A percentile compares a stretch with the other conserved stretches of the same genome.
Evolutionary conservation across 768 basidiomycete species (phyloP).

Genomic region (Lactarius indigo): DNA sequence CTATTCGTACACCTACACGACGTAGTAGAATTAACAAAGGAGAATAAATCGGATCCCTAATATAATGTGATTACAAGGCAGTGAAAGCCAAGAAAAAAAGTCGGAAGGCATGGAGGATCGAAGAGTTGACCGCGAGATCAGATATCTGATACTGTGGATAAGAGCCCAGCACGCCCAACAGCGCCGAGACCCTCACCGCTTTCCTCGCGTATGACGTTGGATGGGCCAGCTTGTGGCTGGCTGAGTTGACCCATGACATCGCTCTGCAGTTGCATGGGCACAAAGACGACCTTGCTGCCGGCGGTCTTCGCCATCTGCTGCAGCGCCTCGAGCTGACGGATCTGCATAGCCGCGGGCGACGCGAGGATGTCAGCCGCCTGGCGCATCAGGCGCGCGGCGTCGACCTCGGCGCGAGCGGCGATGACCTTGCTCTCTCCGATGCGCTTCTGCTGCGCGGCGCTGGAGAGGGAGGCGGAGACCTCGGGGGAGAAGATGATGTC

Average conservation of each 20-base stretch:
- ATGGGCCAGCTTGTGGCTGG: conserved; percentile 25
- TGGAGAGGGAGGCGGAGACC: conserved; percentile 85
- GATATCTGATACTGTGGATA: conserved; percentile 48
- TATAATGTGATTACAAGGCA: no score
- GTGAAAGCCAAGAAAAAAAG: not conserved
- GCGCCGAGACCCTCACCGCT: conserved; percentile 40
- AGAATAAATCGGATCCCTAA: not conserved
- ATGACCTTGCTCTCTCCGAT: conserved; percentile 97
- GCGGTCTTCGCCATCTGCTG: conserved; percentile 92
- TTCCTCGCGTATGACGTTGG: conserved; percentile 34
- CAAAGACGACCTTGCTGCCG: conserved; percentile 90
- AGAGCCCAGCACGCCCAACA: conserved; percentile 48
- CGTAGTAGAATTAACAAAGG: conserved; percentile 3
- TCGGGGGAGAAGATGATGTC: conserved; percentile 92
- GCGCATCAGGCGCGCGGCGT: conserved; percentile 91
- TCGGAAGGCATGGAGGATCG: not conserved
- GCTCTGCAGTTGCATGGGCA: conserved; percentile 86
- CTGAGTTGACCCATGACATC: conserved; percentile 56
- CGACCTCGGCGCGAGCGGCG: conserved; percentile 93
- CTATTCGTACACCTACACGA: not conserved
- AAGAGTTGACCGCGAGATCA: conserved; percentile 26
- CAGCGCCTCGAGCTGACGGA: conserved; percentile 92
- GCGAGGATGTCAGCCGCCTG: conserved; percentile 95
- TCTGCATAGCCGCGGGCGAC: conserved; percentile 96
- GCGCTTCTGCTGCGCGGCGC: conserved; percentile 95